These are phyloP conservation scores for Mortierella sp. DNA, from an alignment of 371 early-diverging fungal genomes.

Conservation along the genomic window DNA sequence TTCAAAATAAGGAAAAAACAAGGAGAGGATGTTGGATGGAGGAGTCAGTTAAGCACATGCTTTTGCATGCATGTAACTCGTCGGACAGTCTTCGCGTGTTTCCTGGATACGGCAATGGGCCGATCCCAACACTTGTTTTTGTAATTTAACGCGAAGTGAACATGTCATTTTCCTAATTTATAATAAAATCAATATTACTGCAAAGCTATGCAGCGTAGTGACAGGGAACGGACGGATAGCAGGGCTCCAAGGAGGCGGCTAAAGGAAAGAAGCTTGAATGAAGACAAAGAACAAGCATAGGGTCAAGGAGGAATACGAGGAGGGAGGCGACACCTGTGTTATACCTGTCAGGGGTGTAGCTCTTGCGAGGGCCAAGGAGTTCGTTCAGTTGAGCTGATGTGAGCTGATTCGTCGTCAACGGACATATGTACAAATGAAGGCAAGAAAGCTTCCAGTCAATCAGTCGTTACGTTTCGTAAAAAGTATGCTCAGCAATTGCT, in stretches of 20 bases:
- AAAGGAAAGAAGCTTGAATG: background rate
- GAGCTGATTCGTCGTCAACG: constrained; percentile 20
- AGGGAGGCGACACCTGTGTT: constrained; percentile 1
- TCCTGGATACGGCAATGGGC: no score
- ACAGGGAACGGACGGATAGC: background rate
- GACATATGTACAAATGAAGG: background rate
- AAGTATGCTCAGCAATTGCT: background rate
- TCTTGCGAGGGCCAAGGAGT: constrained; percentile 20
- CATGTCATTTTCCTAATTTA: no score
- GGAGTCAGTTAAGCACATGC: no score
- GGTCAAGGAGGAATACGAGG: background rate
- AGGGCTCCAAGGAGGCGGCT: background rate
- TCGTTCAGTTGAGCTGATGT: constrained; percentile 41
- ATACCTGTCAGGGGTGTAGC: constrained; percentile 33
- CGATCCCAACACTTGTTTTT: no score
- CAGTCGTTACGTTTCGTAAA: no score
- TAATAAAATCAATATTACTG: no score
- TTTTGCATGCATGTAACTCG: no score
- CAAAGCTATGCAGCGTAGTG: no score
- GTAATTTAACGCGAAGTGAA: no score
- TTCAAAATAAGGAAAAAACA: background rate
- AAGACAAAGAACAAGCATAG: background rate
- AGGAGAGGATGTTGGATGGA: background rate
- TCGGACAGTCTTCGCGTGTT: no score
- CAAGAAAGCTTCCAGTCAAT: background rate